Base-by-base conservation (phyloP, 805 yeast species). In the Hanseniaspora valbyensis region DNA sequence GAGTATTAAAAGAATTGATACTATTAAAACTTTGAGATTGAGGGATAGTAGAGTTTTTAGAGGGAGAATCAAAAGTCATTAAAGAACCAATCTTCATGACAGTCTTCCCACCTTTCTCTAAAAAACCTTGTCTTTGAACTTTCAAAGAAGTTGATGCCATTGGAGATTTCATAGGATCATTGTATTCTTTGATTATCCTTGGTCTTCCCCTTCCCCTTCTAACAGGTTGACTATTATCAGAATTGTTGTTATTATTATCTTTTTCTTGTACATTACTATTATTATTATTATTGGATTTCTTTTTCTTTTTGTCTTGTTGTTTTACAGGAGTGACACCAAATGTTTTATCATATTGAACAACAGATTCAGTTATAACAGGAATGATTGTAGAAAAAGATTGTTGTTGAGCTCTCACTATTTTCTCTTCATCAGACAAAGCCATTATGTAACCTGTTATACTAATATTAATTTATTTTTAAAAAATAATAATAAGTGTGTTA, bases 101-200 rank as follows among this genome's bases (percentile, higher is more conserved):
- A 14, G 67, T 67, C 48, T 63, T 61, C 2, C 63, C 55, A 13
- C 39, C 39, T 24, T 46, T 46, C 38, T 55, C 56, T 19, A 58
- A 58, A 13, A 61, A 54, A 10, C 60, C 62, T 36, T 55, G 50
- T 48, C 53, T 61, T 38, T 64, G 66, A 28, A 65, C 64, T 44
- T 59, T 58, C 50, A 61, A 38, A 1, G 69, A 65, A 2, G 67
- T 61, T 22, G 58, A 59, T 3, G 69, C 69, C 67, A 65, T 64
- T 19, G 69, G 69, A 14, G 64, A 59, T 46, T 63, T 59, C 57
- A 64, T 54, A 12, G 68, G 68, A 48, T 64, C 59, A 9, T 58
- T 57, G 42, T 65, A 65, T 25, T 61, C 58, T 52, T 64, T 65
- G 12, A 61, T 58, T 10, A 65, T 59, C 13, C 65, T 63, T 7